phyloP scores from a whole-genome alignment of 352 stramenopile genomes.

The Globisporangium spiculum region DNA sequence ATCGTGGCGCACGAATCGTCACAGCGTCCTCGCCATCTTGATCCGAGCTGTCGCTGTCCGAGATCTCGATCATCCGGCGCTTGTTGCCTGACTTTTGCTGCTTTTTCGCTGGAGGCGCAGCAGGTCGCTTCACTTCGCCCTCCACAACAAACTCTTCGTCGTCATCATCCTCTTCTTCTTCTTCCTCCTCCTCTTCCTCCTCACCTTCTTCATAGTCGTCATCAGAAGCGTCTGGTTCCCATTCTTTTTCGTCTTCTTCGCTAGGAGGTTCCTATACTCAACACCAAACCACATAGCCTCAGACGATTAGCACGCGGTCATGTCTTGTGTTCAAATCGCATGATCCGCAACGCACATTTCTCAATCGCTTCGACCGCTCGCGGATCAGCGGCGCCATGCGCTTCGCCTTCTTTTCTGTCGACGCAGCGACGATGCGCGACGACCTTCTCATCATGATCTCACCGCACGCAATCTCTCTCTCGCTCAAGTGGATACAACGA shows the following conservation, averaged over 20 bases:
- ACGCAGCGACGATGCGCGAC: conserved; percentile 48
- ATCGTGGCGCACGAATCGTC: conserved; percentile 10
- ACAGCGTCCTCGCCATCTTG: conserved; percentile 22
- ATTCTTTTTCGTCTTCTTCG: conserved; percentile 46
- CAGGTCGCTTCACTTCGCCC: conserved; percentile 26
- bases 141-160: conserved; percentile 33
- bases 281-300: not conserved
- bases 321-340: not conserved
- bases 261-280: not conserved
- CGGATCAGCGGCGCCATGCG: conserved; percentile 67
- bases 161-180: conserved; percentile 25
- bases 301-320: not conserved
- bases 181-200: conserved; percentile 29
- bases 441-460: conserved; percentile 55
- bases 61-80: conserved; percentile 41
- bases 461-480: not conserved
- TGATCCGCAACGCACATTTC: conserved; percentile 17
- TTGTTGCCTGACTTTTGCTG: conserved; percentile 27
- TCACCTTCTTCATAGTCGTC: conserved; percentile 31
- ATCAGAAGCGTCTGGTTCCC: conserved; percentile 26
- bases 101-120: conserved; percentile 6
- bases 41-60: conserved; percentile 51
- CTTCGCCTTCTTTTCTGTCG: conserved; percentile 35
- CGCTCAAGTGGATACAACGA: not conserved
- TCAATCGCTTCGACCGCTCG: conserved; percentile 25